Percentiles rank a stretch among this genome's conserved stretches.
Conservation (phyloP, 2,329 filamentous ascomycete species). For the Pseudogymnoascus sp. region DNA sequence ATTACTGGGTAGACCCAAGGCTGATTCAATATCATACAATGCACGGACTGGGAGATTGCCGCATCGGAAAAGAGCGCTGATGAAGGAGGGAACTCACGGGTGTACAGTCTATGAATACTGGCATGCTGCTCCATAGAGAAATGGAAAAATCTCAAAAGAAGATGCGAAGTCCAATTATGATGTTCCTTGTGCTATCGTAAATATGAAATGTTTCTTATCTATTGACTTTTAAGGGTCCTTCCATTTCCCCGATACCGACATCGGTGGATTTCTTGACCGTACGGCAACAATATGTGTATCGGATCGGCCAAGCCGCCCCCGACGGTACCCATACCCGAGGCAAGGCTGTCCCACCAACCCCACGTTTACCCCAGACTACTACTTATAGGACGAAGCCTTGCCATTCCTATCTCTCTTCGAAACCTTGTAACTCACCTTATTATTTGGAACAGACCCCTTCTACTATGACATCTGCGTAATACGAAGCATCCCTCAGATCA, state of each 20-base stretch:
- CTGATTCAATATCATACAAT: constrained; percentile 22
- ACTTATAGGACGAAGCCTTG: neutral
- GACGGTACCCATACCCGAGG: constrained; percentile 8
- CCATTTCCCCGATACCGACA: neutral
- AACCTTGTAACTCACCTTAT: neutral
- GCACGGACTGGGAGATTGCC: constrained; percentile 26
- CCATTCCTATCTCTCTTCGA: neutral
- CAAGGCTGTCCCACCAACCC: neutral
- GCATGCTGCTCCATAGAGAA: constrained; percentile 28
- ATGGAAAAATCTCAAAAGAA: constrained; percentile 25
- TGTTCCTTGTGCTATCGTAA: constrained; percentile 9
- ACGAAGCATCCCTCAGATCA: neutral
- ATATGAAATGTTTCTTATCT: constrained; percentile 7
- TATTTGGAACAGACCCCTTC: neutral
- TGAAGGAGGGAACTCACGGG: constrained; percentile 25
- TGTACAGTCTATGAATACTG: constrained; percentile 28
- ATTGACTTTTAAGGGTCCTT: neutral
- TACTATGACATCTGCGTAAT: neutral
- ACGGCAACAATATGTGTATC: neutral
- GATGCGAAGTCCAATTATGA: constrained; percentile 18
- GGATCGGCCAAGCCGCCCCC: neutral
- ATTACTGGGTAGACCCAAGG: constrained; percentile 25
- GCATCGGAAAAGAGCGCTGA: constrained; percentile 25
- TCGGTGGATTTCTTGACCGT: neutral
- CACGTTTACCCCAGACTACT: constrained; percentile 2